Percentiles rank a stretch among this genome's conserved stretches.
phyloP scores from a whole-genome alignment of 2,329 filamentous ascomycete genomes.

The Torrubiella hemipterigena region DNA sequence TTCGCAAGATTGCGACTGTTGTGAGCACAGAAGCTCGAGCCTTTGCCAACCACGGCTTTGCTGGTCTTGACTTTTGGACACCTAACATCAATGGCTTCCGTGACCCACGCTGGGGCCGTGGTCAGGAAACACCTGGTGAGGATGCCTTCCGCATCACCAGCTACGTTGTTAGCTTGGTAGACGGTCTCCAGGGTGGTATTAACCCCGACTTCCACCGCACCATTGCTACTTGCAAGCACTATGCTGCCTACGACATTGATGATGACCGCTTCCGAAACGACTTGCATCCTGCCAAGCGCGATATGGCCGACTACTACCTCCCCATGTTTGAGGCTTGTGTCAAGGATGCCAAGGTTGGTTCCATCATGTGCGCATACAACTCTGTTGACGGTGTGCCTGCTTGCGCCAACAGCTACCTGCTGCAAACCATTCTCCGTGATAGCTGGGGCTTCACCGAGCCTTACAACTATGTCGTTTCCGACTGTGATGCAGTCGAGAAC shows the following conservation, averaged over 20 bases:
- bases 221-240: conserved; percentile 48
- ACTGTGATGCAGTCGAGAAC: conserved; percentile 52
- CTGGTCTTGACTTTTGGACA: conserved; percentile 49
- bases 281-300: conserved; percentile 44
- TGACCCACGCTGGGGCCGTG: conserved; percentile 51
- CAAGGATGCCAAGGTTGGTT: conserved; percentile 41
- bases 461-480: conserved; percentile 51
- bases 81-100: conserved; percentile 57
- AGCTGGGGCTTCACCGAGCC: conserved; percentile 52
- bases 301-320: conserved; percentile 56
- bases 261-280: conserved; percentile 40
- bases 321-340: conserved; percentile 54
- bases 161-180: conserved; percentile 41
- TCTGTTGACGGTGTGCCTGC: conserved; percentile 53
- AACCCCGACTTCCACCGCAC: conserved; percentile 18
- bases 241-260: conserved; percentile 45
- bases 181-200: conserved; percentile 32
- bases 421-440: conserved; percentile 50
- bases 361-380: conserved; percentile 54
- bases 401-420: conserved; percentile 50
- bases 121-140: conserved; percentile 48
- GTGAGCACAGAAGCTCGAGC: conserved; percentile 50
- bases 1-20: conserved; percentile 41
- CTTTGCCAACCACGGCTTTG: conserved; percentile 47
- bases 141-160: conserved; percentile 35